phyloP scores from a whole-genome alignment of 2,329 filamentous ascomycete species.

The Thielaviopsis ethacetica region DNA sequence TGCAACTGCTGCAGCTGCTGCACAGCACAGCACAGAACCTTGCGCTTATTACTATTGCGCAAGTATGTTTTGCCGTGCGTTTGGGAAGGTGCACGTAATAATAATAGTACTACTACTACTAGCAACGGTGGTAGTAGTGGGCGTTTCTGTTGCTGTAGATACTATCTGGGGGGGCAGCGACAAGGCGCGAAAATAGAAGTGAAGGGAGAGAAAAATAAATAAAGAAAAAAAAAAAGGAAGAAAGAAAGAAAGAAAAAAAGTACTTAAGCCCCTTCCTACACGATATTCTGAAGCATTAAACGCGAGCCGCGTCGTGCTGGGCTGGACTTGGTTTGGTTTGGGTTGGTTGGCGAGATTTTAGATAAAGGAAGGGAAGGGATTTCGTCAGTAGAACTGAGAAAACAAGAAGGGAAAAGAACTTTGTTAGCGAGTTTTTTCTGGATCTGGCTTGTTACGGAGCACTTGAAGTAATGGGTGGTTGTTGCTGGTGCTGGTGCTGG shows the following conservation, averaged over 20 bases:
- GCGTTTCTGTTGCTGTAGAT: background rate
- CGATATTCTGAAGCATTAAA: background rate
- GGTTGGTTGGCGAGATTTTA: background rate
- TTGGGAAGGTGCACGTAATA: background rate
- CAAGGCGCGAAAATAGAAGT: background rate
- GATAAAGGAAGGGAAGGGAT: background rate
- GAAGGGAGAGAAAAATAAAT: background rate
- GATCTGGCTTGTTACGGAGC: too few relatives aligned
- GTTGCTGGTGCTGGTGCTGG: background rate
- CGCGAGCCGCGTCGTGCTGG: background rate
- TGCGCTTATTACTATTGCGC: too few relatives aligned
- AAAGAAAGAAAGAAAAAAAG: constrained; percentile 7
- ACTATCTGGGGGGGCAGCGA: background rate
- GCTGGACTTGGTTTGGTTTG: background rate
- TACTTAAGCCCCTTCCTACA: background rate
- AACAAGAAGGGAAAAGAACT: background rate
- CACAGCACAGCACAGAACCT: too few relatives aligned
- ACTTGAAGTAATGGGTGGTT: too few relatives aligned
- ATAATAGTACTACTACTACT: too few relatives aligned
- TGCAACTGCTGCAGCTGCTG: background rate
- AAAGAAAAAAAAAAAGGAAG: background rate
- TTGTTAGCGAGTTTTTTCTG: background rate
- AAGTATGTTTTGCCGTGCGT: background rate
- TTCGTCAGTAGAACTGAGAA: background rate
- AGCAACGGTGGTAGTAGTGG: too few relatives aligned